Evolutionary conservation across 192 early-diverging fungal genomes (phyloP), one percentile per base, ranked within the genome.

Genomic region (Chytriomyces confervae): DNA sequence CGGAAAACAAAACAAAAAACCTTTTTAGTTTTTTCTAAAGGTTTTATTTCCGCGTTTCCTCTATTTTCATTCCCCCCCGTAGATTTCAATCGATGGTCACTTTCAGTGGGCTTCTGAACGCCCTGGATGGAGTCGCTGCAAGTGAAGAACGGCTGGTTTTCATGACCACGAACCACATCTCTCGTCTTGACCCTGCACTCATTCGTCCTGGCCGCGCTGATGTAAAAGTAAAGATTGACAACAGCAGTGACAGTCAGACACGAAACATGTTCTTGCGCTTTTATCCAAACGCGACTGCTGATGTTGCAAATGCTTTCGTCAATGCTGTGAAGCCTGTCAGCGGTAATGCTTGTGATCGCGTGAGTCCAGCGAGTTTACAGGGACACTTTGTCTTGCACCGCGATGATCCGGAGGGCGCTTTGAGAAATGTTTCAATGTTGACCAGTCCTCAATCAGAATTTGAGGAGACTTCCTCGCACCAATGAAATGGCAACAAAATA

Each of bases 351-450:
- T 8, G 44, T 36, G 23, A n/a, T 27, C 13, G 62, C 27, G 18
- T 95, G 46, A 95, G 94, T 81, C 94, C 95, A 6, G 96, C 96
- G 0, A 88, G 88, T 73, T 79, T 99, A 46, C 97, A 99, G 84
- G 97, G 97, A 5, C 97, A 99, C 84, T 99, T 99, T 91, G 95
- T 97, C 8, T 83, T 92, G 48, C 89, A 90, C 65, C 93, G 96
- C 63, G 92, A 95, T 76, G 83, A 87, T 69, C 91, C 96, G 0
- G 69, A 88, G 60, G 84, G 79, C 11, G 94, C 95, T 2, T 81
- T 96, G n/a, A 84, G 88, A 3, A 79, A 87, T 74, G 83, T 36
- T 36, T 36, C 36, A 36, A 36, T 36, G 36, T 2, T 36, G 36
- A 36, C 36, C 36, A 36, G 36, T 36, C 36, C 36, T 36, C 36